These are phyloP conservation scores for Geotrichum aggregatum DNA, from an alignment of 1,139 yeast species.

Conservation along the genomic window DNA sequence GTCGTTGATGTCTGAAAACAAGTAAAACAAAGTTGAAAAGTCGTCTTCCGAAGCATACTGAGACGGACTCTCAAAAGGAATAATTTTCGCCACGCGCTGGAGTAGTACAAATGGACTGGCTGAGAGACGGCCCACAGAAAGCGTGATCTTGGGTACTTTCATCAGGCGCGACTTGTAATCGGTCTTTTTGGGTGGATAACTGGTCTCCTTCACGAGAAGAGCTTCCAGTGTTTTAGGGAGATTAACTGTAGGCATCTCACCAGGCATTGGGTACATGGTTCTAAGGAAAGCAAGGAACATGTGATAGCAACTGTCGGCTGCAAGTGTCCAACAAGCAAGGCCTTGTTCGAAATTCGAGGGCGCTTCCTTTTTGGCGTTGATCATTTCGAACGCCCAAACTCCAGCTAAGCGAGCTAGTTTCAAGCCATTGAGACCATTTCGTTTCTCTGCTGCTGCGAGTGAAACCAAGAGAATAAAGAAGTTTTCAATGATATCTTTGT, in stretches of 20 bases:
- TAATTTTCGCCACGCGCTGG: conserved; percentile 59
- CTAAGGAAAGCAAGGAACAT: conserved; percentile 70
- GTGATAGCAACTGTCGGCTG: conserved; percentile 84
- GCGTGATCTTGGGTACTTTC: conserved; percentile 63
- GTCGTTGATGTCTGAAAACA: conserved; percentile 61
- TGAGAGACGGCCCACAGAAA: conserved; percentile 61
- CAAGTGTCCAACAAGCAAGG: conserved; percentile 60
- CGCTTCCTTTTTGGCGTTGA: conserved; percentile 31
- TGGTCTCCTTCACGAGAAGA: conserved; percentile 52
- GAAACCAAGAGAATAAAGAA: conserved; percentile 76
- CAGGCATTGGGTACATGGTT: conserved; percentile 47
- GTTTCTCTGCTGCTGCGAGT: conserved; percentile 76
- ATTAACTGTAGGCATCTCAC: conserved; percentile 7
- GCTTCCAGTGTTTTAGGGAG: conserved; percentile 31
- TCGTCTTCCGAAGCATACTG: conserved; percentile 73
- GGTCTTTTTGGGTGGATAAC: conserved; percentile 35
- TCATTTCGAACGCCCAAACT: conserved; percentile 74
- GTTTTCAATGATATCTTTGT: conserved; percentile 84
- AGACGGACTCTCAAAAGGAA: conserved; percentile 67
- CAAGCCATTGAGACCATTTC: conserved; percentile 73
- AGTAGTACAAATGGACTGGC: conserved; percentile 54
- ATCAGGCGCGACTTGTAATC: conserved; percentile 43
- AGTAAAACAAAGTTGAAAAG: conserved; percentile 65
- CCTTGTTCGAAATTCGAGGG: conserved; percentile 60
- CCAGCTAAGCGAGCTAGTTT: conserved; percentile 80